Conservation (phyloP, 495 filamentous ascomycete genomes). For the Pyrenula aspistea region DNA sequence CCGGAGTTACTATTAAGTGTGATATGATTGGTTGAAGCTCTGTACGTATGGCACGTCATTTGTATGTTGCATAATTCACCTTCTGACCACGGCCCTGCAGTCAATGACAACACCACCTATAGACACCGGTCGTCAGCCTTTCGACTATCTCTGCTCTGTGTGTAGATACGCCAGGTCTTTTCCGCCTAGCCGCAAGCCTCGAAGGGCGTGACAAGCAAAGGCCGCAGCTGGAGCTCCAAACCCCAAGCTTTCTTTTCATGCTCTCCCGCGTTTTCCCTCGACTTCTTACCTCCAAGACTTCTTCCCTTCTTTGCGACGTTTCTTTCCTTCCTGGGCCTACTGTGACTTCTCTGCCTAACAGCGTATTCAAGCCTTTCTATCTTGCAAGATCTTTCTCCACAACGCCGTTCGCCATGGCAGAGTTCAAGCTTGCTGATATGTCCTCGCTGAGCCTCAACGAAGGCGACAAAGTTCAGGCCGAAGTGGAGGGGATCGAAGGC, state of each 20-base stretch:
- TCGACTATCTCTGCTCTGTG: background rate
- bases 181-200: background rate
- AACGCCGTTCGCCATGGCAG: constrained; percentile 38
- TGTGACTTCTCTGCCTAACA: background rate
- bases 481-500: constrained; percentile 76
- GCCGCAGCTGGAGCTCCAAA: background rate
- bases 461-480: constrained; percentile 75
- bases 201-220: background rate
- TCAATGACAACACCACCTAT: background rate
- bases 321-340: background rate
- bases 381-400: background rate
- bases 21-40: background rate
- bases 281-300: background rate
- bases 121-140: background rate
- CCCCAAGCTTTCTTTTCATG: background rate
- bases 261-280: background rate
- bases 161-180: background rate
- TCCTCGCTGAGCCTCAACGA: constrained; percentile 53
- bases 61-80: background rate
- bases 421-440: constrained; percentile 81
- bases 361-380: background rate
- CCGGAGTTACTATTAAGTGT: background rate
- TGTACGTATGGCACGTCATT: background rate
- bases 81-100: background rate
- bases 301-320: background rate